Evolutionary conservation across 176 grass and related monocot species (phyloP), one percentile per base, ranked within the genome.

Genomic region (Poa pratensis): DNA sequence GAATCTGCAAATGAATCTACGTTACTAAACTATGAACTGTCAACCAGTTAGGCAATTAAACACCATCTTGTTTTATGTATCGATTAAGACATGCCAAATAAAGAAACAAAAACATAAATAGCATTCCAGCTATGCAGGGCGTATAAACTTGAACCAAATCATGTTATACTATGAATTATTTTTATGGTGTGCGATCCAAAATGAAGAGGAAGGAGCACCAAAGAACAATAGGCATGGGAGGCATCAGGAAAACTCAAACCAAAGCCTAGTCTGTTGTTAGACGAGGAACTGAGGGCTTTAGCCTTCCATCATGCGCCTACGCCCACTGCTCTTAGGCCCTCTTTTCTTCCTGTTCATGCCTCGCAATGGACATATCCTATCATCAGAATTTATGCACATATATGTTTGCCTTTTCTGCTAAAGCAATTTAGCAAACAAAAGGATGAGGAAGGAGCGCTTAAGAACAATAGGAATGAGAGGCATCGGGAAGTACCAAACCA

Each of bases 171-270:
- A 67, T 55, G 10, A 28, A 68, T 80, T 18, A 4, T 26, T 35
- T 72, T 50, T 85, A 42, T 87, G 17, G 26, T 57, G 27, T 67
- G 58, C 23, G 26, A 35, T 30, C 50, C 59, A 19, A 64, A 88
- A 74, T 57, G 57, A 84, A 89, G 46, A 80, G 76, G 69, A 75
- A 85, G 77, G 20, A 81, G 60, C 59, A 85, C 76, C 69, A n/a
- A 80, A 59, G 26, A 67, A 67, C 19, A 0, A 80, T 80, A 84
- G 69, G 81, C 82, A 75, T 89, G 69, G 35, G 76, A 89, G 69
- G 76, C 87, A 80, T 89, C 68, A 85, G 76, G 82, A 85, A 75
- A 63, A 65, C 69, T 65, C 20, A 84, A 69, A 69, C 30, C 65
- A 9, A 55, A 37, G 5, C 62, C 51, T 43, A 22, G 40, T 42